Conservation (phyloP, 192 early-diverging fungal species). For the Dispira simplex region DNA sequence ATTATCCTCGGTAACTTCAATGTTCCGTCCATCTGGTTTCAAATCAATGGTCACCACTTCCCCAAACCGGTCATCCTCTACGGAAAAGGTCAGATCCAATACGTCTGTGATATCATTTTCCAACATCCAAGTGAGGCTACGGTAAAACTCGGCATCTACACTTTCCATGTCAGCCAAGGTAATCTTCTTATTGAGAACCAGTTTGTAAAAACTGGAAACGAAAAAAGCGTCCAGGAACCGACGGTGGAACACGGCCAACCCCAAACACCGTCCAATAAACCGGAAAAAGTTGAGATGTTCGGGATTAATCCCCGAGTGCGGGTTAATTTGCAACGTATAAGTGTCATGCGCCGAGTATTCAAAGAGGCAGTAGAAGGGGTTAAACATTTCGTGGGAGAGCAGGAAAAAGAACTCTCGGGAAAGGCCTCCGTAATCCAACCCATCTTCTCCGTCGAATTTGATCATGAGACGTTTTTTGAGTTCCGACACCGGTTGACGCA, state of each 20-base stretch:
- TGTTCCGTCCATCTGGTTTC: constrained; percentile 13
- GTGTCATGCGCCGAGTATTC: constrained; percentile 4
- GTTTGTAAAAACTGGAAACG: constrained; percentile 13
- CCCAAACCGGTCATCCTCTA: constrained; percentile 14
- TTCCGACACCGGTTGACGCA: constrained; percentile 10
- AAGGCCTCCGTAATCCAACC: constrained; percentile 14
- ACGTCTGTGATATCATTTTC: constrained; percentile 15
- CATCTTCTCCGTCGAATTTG: constrained; percentile 14
- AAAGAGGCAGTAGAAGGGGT: constrained; percentile 15
- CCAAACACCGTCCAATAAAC: constrained; percentile 13
- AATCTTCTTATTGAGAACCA: constrained; percentile 10
- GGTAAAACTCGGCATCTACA: constrained; percentile 12
- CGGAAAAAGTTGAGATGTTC: constrained; percentile 14
- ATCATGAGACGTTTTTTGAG: constrained; percentile 13
- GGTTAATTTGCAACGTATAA: constrained; percentile 14
- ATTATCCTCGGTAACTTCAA: constrained; percentile 14
- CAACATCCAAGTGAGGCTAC: constrained; percentile 13
- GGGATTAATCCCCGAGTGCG: constrained; percentile 15
- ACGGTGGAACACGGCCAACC: constrained; percentile 14
- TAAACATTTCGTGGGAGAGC: constrained; percentile 16
- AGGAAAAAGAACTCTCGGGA: constrained; percentile 14
- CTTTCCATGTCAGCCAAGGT: constrained; percentile 12
- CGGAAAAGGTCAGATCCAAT: constrained; percentile 9
- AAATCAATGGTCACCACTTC: constrained; percentile 13
- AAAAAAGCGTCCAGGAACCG: constrained; percentile 13